Conservation (phyloP, 179 eudicot species). For the Gypsophila paniculata region DNA sequence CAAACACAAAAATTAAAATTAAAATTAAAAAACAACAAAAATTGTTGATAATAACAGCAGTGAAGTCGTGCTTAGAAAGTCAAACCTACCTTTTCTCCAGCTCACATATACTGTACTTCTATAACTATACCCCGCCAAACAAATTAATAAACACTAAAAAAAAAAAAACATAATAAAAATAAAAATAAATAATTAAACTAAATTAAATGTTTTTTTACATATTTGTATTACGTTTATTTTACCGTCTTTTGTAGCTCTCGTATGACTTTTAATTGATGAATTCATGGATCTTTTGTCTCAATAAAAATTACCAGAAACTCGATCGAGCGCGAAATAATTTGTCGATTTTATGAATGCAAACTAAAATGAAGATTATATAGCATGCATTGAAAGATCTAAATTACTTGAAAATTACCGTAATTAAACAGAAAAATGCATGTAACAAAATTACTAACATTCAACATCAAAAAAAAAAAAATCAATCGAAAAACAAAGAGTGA, state of each 20-base stretch:
- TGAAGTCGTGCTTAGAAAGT: slow-evolving; percentile 16
- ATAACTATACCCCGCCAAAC: slow-evolving; percentile 5
- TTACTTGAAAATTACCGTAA: not conserved
- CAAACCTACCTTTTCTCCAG: slow-evolving; percentile 23
- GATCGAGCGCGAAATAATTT: slow-evolving; percentile 1
- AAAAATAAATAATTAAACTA: too few species aligned
- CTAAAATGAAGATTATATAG: not conserved
- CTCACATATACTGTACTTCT: too few species aligned
- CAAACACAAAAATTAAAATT: too few species aligned
- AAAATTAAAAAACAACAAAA: not conserved
- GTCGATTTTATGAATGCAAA: not conserved
- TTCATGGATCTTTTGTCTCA: too few species aligned
- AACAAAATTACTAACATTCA: too few species aligned
- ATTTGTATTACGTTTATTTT: too few species aligned
- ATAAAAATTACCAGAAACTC: not conserved
- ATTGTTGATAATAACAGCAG: not conserved
- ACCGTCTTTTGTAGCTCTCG: too few species aligned
- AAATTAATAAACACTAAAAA: not conserved
- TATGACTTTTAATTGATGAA: too few species aligned
- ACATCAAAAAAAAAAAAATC: not conserved
- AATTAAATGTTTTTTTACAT: too few species aligned
- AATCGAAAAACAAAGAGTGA: slow-evolving; percentile 1
- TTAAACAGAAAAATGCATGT: not conserved
- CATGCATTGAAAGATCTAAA: slow-evolving; percentile 18
- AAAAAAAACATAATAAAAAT: not conserved